These are phyloP conservation scores for Candida incommunis DNA, from an alignment of 805 yeast species.

Conservation along the genomic window DNA sequence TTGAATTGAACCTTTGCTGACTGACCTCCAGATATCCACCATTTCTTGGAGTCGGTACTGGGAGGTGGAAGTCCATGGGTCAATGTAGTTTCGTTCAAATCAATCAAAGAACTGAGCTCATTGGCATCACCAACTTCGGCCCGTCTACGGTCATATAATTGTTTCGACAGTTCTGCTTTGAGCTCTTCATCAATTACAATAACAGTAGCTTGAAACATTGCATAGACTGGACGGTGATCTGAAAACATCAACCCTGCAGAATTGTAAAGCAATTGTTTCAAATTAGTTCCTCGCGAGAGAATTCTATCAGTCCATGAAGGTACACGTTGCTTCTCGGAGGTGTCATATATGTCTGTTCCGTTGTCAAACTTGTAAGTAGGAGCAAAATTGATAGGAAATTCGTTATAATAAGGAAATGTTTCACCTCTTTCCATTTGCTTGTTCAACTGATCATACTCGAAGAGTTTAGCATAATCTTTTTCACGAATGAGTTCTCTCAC, in stretches of 20 bases:
- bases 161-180: conserved; percentile 39
- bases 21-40: conserved; percentile 85
- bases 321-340: conserved; percentile 81
- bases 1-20: conserved; percentile 53
- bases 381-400: conserved; percentile 57
- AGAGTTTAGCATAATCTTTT: conserved; percentile 30
- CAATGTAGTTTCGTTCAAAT: conserved; percentile 14
- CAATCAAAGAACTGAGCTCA: conserved; percentile 15
- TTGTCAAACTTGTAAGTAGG: conserved; percentile 93
- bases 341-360: conserved; percentile 66
- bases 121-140: conserved; percentile 22
- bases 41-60: conserved; percentile 61
- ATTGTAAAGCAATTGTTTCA: conserved; percentile 56
- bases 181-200: conserved; percentile 52
- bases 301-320: conserved; percentile 97
- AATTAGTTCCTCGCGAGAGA: conserved; percentile 41
- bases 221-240: conserved; percentile 90
- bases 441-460: conserved; percentile 65
- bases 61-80: conserved; percentile 65
- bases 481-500: conserved; percentile 42
- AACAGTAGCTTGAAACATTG: conserved; percentile 55
- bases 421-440: conserved; percentile 57
- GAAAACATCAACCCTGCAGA: conserved; percentile 53
- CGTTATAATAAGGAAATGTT: conserved; percentile 64
- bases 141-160: conserved; percentile 47